Base-by-base conservation (phyloP, 148 eudicot genomes). In the Heliosperma pusillum region DNA sequence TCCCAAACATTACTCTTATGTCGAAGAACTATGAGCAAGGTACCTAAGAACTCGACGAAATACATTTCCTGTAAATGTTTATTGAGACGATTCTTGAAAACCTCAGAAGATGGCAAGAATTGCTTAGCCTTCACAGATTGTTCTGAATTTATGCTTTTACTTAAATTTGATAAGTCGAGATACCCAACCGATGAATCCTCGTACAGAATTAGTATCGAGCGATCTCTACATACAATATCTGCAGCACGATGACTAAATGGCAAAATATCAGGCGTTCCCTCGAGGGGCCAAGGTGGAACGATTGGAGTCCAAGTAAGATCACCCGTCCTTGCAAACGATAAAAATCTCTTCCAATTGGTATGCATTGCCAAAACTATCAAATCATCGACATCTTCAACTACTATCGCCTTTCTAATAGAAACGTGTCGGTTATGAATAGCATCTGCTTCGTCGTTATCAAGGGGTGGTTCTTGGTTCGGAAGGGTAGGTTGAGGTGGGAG, bases 221-320 rank as follows among this genome's bases (percentile, higher is more conserved):
- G 5, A 56, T 33, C 63, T 2, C 12, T n/a, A 56, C 26, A 27
- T 26, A 55, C 27, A 19, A 71, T 10, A 17, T 65, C 69, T 1
- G 33, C 45, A 0, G 22, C 45, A 30, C 69, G 69, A 6, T 45
- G 50, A 8, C 50, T 45, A 45, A 45, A 45, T 9, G 50, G 50
- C 50, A 45, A 45, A 12, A 45, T 45, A 45, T 45, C 10, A 12
- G 10, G 12, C 12, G 12, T 45, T 45, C 12, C 12, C 50, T 12
- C 50, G 19, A 5, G 3, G 15, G 66, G 36, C 69, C 69, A 36
- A 6, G 69, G 69, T 9, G 69, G 45, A 33, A 6, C 47, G 2
- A 71, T 27, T 71, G 62, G 4, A 21, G 47, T 71, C 74, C 74
- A 71, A 9, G 47, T 56, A 25, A 30, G 16, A 57, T 71, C 74